Evolutionary conservation across 768 basidiomycete genomes (phyloP), one percentile per base, ranked within the genome.

Genomic region (Pleurotus pulmonarius): DNA sequence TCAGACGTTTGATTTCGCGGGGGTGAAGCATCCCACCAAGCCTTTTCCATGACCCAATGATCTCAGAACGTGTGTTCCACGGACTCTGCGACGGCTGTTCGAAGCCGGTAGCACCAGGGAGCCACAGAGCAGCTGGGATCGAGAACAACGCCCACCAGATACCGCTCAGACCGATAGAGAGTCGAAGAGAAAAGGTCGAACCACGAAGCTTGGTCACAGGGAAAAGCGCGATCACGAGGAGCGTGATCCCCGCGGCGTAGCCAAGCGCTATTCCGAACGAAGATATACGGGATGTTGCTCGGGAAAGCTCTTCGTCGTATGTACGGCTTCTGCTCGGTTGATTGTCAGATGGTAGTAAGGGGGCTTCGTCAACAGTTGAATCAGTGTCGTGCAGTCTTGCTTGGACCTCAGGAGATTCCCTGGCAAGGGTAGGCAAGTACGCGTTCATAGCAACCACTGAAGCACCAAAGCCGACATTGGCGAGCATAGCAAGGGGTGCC

Each of bases 401-500:
- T 15, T 75, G 62, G 7, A 88, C 85, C 60, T 87, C 84, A 3
- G 83, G 81, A 0, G 85, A 78, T 41, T 83, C 82, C 58, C 79
- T 80, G 2, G 90, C 90, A 6, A 93, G 79, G 1, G 73, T 73
- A 0, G 91, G 92, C 3, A 96, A 81, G 68, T 96, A 96, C 0
- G 92, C 82, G 65, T 98, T 98, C 78, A 92, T 83, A 16, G 93
- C 94, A 3, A 98, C 95, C 8, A 87, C 76, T 3, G 88, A 90
- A 0, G 87, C 88, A 1, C 94, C 91, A 61, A 97, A 97, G 2
- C 86, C 83, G 11, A 94, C 86, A 64, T 95, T 96, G 7, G 94
- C 89, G 5, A 80, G 71, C 45, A 91, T 80, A 0, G 90, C 87
- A 3, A 97, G 75, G 0, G 88, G 63, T 0, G 90, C 85, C 0